phyloP scores from a whole-genome alignment of 192 early-diverging fungal species.

The Obelidium mucronatum region DNA sequence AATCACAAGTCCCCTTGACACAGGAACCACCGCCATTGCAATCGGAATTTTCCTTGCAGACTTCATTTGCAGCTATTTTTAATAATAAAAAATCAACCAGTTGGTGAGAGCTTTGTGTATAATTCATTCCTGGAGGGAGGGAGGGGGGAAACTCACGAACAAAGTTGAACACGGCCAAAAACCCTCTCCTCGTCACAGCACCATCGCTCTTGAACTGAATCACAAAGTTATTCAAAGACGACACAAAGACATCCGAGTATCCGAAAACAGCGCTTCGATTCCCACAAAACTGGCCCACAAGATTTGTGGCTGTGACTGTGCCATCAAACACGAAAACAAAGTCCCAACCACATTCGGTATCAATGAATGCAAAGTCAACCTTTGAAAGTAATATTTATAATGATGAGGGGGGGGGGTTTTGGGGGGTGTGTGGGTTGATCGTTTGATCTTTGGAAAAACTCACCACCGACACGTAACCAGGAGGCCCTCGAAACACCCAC shows the following conservation, averaged over 20 bases:
- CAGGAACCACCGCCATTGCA: conserved; percentile 34
- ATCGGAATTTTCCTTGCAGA: conserved; percentile 19
- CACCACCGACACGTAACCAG: background rate
- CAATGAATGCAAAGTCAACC: conserved; percentile 27
- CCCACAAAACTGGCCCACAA: conserved; percentile 40
- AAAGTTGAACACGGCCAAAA: conserved; percentile 39
- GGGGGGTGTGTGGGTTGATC: too few relatives aligned
- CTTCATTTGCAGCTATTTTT: background rate
- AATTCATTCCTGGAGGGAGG: background rate
- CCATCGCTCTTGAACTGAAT: conserved; percentile 39
- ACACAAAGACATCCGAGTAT: conserved; percentile 30
- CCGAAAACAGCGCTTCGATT: conserved; percentile 9
- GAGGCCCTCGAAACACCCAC: conserved; percentile 6
- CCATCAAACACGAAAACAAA: conserved; percentile 25
- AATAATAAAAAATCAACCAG: conserved; percentile 3
- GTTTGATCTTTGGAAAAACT: background rate
- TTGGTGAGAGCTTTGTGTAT: too few relatives aligned
- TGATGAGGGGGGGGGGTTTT: too few relatives aligned
- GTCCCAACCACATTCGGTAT: conserved; percentile 37
- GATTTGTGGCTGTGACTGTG: background rate
- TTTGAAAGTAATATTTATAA: background rate
- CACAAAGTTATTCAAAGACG: conserved; percentile 26
- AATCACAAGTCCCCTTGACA: conserved; percentile 28
- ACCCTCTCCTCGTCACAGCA: conserved; percentile 32
- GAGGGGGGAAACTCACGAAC: conserved; percentile 23